Percentiles rank a stretch among this genome's conserved stretches.
phyloP scores from a whole-genome alignment of 2,329 filamentous ascomycete species.

The Diaporthe velutina region DNA sequence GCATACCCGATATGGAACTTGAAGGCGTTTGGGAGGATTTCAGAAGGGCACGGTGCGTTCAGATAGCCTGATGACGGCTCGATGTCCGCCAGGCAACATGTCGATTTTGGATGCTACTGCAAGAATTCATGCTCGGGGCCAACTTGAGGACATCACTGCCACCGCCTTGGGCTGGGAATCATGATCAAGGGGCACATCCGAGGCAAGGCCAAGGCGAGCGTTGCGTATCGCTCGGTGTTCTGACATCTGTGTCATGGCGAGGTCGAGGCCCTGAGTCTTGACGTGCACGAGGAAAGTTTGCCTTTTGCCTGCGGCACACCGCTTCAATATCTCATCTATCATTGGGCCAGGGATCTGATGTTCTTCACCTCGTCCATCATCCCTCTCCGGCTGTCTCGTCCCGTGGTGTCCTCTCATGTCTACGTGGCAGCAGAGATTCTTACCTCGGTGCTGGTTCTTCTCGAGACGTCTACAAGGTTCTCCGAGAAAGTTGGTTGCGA shows the following conservation, averaged over 20 bases:
- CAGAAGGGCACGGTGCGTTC: neutral
- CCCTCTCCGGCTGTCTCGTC: constrained; percentile 9
- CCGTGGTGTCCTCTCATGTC: constrained; percentile 25
- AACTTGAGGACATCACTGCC: neutral
- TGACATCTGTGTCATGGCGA: constrained; percentile 7
- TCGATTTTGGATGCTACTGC: neutral
- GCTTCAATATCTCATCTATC: neutral
- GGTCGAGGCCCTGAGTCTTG: constrained; percentile 13
- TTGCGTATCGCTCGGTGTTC: constrained; percentile 14
- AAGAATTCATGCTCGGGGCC: neutral
- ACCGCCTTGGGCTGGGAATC: neutral
- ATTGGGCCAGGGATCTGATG: constrained; percentile 24
- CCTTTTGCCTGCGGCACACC: constrained; percentile 13
- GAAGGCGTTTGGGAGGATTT: constrained; percentile 24
- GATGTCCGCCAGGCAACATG: neutral
- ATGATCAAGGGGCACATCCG: neutral
- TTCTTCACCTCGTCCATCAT: constrained; percentile 28
- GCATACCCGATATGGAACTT: constrained; percentile 33
- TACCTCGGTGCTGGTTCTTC: neutral
- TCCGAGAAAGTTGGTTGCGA: neutral
- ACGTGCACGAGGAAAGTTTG: constrained; percentile 23
- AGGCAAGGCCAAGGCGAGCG: constrained; percentile 14
- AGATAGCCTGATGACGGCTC: neutral
- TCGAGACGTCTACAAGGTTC: neutral
- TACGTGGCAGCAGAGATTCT: constrained; percentile 11